Conservation (phyloP, 306 rosid genomes). For the Castanea mollissima region DNA sequence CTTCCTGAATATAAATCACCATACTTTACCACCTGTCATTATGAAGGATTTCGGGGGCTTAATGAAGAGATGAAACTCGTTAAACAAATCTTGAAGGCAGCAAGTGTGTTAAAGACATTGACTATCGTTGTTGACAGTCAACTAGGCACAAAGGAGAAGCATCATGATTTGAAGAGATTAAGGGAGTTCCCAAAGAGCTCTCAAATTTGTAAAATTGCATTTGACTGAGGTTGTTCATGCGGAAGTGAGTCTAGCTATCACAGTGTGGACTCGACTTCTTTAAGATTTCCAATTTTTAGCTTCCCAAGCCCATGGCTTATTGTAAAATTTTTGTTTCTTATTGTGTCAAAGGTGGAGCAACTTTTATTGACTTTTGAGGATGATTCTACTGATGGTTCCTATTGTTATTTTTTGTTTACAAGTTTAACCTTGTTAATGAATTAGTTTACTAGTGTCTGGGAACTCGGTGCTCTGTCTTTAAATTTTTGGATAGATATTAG, state of each 20-base stretch:
- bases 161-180: no score
- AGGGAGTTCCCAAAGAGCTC: no score
- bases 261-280: neutral
- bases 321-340: neutral
- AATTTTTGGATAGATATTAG: neutral
- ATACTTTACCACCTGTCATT: no score
- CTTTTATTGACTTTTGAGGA: neutral
- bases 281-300: neutral
- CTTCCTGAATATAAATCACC: no score
- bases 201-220: no score
- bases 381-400: neutral
- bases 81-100: no score
- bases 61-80: no score
- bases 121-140: no score
- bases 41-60: no score
- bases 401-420: neutral
- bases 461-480: neutral
- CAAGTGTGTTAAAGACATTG: no score
- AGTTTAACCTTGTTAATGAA: neutral
- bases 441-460: neutral
- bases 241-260: neutral
- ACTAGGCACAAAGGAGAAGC: no score
- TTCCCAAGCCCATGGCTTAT: neutral
- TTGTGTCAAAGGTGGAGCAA: no score
- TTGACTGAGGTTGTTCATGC: neutral